Percentiles rank a stretch among this genome's conserved stretches.
Evolutionary conservation across 2,329 filamentous ascomycete species (phyloP).

Genomic region (Calycina marina): DNA sequence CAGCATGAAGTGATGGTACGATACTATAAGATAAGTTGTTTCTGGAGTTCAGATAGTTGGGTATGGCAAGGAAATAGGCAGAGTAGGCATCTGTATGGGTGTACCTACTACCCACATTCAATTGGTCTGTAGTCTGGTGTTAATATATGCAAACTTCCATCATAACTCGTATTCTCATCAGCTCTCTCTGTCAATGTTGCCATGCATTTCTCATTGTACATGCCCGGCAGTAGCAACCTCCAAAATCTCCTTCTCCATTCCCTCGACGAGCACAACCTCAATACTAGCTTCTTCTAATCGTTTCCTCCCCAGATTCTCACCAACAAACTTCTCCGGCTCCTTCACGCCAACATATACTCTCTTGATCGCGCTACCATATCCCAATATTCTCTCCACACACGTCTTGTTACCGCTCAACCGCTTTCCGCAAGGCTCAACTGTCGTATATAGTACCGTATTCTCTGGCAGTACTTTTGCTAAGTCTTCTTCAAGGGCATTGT

Average conservation of each 20-base stretch:
- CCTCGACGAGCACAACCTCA: conserved; percentile 54
- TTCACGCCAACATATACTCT: conserved; percentile 77
- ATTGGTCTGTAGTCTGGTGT: too few species aligned
- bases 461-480: conserved; percentile 37
- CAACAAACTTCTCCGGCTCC: conserved; percentile 84
- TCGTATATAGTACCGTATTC: conserved; percentile 63
- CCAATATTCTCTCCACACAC: conserved; percentile 68
- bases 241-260: conserved; percentile 70
- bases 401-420: conserved; percentile 60
- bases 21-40: background rate
- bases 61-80: too few species aligned
- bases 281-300: conserved; percentile 62
- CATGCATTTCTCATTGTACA: too few species aligned
- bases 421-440: conserved; percentile 73
- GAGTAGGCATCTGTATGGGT: too few species aligned
- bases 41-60: too few species aligned
- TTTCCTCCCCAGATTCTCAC: conserved; percentile 58
- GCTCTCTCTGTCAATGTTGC: too few species aligned
- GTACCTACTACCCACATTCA: too few species aligned
- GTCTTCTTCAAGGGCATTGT: conserved; percentile 36
- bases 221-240: conserved; percentile 76
- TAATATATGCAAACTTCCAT: too few species aligned
- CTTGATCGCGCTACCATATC: conserved; percentile 37
- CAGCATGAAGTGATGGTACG: background rate
- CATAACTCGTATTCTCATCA: too few species aligned